A percentile compares a stretch with the other conserved stretches of the same genome.
Conservation (phyloP, 1,284 basidiomycete species). For the Spongiforma sp. region DNA sequence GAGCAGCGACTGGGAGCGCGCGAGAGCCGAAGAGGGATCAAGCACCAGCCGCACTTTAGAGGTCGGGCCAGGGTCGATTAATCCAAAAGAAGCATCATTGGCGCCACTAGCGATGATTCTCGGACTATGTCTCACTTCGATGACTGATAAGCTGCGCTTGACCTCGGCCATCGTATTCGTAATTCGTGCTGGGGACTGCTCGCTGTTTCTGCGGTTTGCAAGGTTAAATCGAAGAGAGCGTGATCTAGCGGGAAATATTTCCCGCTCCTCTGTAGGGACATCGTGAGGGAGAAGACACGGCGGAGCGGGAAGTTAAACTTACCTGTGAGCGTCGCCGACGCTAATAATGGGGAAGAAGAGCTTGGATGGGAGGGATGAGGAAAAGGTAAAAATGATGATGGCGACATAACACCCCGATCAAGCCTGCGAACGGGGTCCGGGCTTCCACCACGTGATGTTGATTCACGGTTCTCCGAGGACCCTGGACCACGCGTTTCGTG, state of each 20-base stretch:
- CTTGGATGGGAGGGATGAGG: constrained; percentile 33
- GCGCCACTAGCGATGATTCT: constrained; percentile 20
- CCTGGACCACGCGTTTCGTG: constrained; percentile 24
- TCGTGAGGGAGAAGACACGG: neutral
- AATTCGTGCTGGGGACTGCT: constrained; percentile 5
- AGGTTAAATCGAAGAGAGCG: constrained; percentile 31
- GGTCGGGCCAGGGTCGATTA: constrained; percentile 22
- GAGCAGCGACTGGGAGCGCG: constrained; percentile 24
- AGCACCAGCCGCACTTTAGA: constrained; percentile 13
- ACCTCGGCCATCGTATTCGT: constrained; percentile 29
- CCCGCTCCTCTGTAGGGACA: constrained; percentile 20
- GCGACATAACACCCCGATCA: constrained; percentile 24
- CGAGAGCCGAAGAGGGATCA: constrained; percentile 22
- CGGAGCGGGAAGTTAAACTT: constrained; percentile 4
- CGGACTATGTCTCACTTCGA: constrained; percentile 23
- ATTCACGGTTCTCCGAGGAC: constrained; percentile 23
- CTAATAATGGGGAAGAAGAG: constrained; percentile 24
- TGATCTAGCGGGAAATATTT: constrained; percentile 12
- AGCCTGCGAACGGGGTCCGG: constrained; percentile 22
- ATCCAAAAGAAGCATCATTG: constrained; percentile 17
- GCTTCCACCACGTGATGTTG: constrained; percentile 29
- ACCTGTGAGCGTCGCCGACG: constrained; percentile 36
- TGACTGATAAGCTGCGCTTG: constrained; percentile 32
- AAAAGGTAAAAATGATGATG: constrained; percentile 39
- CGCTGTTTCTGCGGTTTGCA: constrained; percentile 17